phyloP scores from a whole-genome alignment of 1,139 yeast species.

The Hansenula lynferdii region DNA sequence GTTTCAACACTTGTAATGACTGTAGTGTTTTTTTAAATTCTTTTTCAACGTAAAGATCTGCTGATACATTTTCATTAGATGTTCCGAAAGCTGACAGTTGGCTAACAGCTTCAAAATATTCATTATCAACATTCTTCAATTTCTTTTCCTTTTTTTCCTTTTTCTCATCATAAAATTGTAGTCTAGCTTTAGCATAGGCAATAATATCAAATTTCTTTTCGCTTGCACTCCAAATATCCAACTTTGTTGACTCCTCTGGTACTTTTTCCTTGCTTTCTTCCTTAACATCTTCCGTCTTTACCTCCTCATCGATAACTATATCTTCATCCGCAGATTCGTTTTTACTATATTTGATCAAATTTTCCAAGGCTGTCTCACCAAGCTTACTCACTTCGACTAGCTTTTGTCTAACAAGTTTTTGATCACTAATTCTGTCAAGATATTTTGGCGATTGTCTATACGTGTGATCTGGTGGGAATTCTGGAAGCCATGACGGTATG shows the following conservation, averaged over 20 bases:
- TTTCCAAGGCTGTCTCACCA: constrained; percentile 73
- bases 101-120: constrained; percentile 7
- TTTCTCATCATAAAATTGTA: constrained; percentile 26
- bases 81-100: constrained; percentile 11
- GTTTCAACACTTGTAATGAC: constrained; percentile 12
- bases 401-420: constrained; percentile 61
- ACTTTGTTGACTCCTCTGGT: background rate
- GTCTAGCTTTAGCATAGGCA: constrained; percentile 47
- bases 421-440: constrained; percentile 62
- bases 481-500: constrained; percentile 76
- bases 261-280: background rate
- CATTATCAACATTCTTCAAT: constrained; percentile 16
- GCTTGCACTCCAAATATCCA: constrained; percentile 8
- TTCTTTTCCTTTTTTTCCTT: constrained; percentile 27
- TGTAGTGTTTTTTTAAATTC: constrained; percentile 13
- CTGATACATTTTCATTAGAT: constrained; percentile 2
- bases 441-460: constrained; percentile 72
- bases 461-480: constrained; percentile 90
- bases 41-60: constrained; percentile 11
- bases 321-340: too few species aligned
- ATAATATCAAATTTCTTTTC: constrained; percentile 46
- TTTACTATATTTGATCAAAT: constrained; percentile 33
- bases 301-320: constrained; percentile 23
- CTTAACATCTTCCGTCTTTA: constrained; percentile 15
- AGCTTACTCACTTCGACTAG: constrained; percentile 75